phyloP scores from a whole-genome alignment of 495 filamentous ascomycete genomes.

The Elaphomyces granulatus region DNA sequence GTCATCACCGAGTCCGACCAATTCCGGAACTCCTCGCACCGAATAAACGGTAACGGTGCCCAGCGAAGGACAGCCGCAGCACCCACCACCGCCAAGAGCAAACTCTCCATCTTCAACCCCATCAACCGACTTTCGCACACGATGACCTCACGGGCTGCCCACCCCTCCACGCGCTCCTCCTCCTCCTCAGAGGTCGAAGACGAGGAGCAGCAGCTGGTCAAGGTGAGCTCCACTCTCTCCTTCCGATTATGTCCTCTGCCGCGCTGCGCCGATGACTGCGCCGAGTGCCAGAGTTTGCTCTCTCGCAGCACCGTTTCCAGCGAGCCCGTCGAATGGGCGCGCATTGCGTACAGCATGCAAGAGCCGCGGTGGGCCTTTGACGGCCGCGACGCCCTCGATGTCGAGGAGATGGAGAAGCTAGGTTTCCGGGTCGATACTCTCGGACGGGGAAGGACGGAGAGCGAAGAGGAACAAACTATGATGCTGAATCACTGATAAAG shows the following conservation, averaged over 20 bases:
- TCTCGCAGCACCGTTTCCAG: constrained; percentile 7
- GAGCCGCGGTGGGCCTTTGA: constrained; percentile 61
- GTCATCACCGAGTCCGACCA: constrained; percentile 27
- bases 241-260: constrained; percentile 2
- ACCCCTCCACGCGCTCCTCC: too few species aligned
- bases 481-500: too few species aligned
- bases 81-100: too few species aligned
- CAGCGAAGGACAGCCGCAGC: too few species aligned
- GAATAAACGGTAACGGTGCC: too few species aligned
- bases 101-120: too few species aligned
- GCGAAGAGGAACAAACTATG: too few species aligned
- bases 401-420: constrained; percentile 29
- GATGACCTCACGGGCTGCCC: too few species aligned
- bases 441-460: constrained; percentile 5
- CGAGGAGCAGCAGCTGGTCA: neutral
- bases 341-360: constrained; percentile 40
- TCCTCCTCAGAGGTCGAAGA: too few species aligned
- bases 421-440: constrained; percentile 32
- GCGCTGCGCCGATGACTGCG: constrained; percentile 10
- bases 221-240: neutral
- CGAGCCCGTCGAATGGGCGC: constrained; percentile 37
- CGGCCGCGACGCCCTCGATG: constrained; percentile 48
- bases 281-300: constrained; percentile 11
- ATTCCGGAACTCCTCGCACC: constrained; percentile 14
- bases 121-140: too few species aligned